phyloP scores from a whole-genome alignment of 2,329 filamentous ascomycete species.

The Botrytis fragariae region DNA sequence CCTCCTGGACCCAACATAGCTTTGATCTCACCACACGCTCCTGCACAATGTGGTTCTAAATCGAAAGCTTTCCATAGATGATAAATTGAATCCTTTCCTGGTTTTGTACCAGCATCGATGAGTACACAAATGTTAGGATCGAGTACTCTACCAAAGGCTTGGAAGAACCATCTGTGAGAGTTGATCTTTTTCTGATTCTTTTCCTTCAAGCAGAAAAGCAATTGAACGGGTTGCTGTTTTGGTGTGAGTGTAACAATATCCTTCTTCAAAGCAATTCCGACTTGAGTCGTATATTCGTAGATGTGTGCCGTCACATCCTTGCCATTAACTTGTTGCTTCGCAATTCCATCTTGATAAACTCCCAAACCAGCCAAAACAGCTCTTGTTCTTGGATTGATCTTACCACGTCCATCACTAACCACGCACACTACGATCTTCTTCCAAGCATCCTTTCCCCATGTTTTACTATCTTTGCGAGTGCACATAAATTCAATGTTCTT shows the following conservation, averaged over 20 bases:
- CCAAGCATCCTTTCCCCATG: constrained; percentile 96
- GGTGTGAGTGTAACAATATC: constrained; percentile 97
- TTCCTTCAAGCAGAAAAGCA: constrained; percentile 98
- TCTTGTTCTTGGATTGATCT: constrained; percentile 88
- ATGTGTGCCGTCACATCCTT: constrained; percentile 94
- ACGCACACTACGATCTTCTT: constrained; percentile 99
- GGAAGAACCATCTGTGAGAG: constrained; percentile 99
- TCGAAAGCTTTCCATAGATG: constrained; percentile 99
- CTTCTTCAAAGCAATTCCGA: constrained; percentile 95
- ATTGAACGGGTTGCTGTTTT: constrained; percentile 98
- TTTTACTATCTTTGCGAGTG: constrained; percentile 84
- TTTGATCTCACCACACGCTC: constrained; percentile 95
- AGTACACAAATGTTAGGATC: constrained; percentile 97
- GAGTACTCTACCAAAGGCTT: constrained; percentile 87
- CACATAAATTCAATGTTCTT: constrained; percentile 98
- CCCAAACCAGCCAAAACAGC: constrained; percentile 96
- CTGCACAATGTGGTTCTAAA: constrained; percentile 93
- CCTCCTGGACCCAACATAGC: constrained; percentile 89
- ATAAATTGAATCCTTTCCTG: constrained; percentile 83
- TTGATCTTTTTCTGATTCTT: constrained; percentile 98
- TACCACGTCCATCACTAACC: constrained; percentile 89
- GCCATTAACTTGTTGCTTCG: constrained; percentile 97
- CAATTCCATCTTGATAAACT: constrained; percentile 96
- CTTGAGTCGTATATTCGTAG: constrained; percentile 98
- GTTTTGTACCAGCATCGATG: constrained; percentile 92